Base-by-base conservation (phyloP, 2,329 filamentous ascomycete genomes). In the Penicillium sp. region DNA sequence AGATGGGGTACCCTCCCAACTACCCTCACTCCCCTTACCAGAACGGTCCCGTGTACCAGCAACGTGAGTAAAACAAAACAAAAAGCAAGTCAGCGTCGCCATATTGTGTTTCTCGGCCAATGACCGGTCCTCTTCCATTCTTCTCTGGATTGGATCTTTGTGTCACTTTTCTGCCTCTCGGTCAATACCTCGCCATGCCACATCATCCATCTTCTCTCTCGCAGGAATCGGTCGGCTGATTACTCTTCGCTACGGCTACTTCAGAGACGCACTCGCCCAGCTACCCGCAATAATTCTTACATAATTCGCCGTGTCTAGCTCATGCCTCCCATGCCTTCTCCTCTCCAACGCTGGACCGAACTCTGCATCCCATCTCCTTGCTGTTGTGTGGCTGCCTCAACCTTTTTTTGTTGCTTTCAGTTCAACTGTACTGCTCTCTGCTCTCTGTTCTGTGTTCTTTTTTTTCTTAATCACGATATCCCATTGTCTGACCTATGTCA, bases 21-120 rank as follows among this genome's bases (percentile, higher is more conserved):
- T 83, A 83, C 66, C 81, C 81, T 62, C 81, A 83, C 71, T 83
- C 81, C 56, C 81, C 81, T 26, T 83, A 83, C 68, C 81, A 82
- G 72, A 79, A 78, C 72, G 79, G 78, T 67, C 81, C 82, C 70
- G 81, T 82, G 69, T 83, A 82, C 70, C 80, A 81, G 72, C 79
- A 79, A 77, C 80, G 80, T 80, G 79, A 82, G 78, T 82, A 79
- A 72, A 63, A 37, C n/a, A 24, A 53, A 51, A 22, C 9, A 63
- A 42, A 56, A 51, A 60, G 55, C 57, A 58, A 62, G 54, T 35
- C 35, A 64, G 38, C 58, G 63, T 56, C 54, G 51, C 61, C 44
- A 61, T 38, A 51, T 60, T 54, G 65, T 69, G 65, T 66, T 72
- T 57, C 45, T 56, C 37, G 59, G 47, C 56, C 51, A 53, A 45